Conservation (phyloP, 2,329 filamentous ascomycete genomes). For the Fusarium tanahbumbuense region DNA sequence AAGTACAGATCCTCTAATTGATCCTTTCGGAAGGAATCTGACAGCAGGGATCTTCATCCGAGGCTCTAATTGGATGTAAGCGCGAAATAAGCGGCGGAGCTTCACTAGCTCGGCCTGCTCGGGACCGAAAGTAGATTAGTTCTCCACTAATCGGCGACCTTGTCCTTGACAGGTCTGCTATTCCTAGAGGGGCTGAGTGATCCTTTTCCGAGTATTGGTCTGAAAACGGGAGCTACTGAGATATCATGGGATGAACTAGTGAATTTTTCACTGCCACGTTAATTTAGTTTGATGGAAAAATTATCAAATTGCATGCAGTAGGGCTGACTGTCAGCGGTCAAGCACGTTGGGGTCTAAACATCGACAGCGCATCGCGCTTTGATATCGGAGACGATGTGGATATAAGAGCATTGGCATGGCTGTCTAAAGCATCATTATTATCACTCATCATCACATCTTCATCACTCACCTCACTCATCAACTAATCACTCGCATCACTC, state of each 20-base stretch:
- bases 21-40: background rate
- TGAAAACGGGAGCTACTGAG: too few species aligned
- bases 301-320: background rate
- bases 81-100: background rate
- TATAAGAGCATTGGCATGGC: slow-evolving; percentile 1
- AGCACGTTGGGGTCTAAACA: background rate
- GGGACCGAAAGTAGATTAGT: background rate
- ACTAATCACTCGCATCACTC: background rate
- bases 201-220: background rate
- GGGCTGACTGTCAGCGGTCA: background rate
- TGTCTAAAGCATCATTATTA: background rate
- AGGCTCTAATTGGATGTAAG: rapidly evolving
- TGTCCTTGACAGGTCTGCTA: background rate
- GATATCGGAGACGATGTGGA: too few species aligned
- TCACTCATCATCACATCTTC: background rate
- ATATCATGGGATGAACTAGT: background rate
- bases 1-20: background rate
- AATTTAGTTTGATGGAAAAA: background rate
- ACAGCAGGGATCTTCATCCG: background rate
- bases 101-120: background rate
- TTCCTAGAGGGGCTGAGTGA: background rate
- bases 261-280: background rate
- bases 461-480: background rate
- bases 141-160: background rate
- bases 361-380: background rate